Conservation (phyloP, 352 stramenopile genomes). For the Globisporangium lucens region DNA sequence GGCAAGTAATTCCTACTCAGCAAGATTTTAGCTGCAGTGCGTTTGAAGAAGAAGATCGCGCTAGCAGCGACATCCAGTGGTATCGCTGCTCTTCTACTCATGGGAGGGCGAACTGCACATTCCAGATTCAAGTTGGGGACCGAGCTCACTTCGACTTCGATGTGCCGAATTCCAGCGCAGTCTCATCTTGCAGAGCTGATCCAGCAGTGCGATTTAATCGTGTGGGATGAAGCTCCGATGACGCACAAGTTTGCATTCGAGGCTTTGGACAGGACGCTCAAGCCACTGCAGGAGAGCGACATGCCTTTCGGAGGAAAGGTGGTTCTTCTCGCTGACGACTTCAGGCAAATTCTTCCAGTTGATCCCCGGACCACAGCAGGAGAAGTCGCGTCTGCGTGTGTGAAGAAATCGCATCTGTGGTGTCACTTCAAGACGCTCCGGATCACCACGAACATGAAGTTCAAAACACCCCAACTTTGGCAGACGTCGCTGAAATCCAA, state of each 20-base stretch:
- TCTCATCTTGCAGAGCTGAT: neutral
- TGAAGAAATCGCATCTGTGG: neutral
- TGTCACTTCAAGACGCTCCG: neutral
- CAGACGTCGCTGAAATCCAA: neutral
- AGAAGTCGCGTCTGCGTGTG: neutral
- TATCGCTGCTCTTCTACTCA: constrained; percentile 30
- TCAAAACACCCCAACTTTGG: neutral
- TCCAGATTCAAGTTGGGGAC: neutral
- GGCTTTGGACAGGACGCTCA: neutral
- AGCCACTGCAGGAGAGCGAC: neutral
- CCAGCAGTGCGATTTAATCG: neutral
- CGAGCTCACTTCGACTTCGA: neutral
- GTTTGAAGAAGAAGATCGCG: neutral
- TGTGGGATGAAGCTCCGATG: neutral
- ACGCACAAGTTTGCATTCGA: neutral
- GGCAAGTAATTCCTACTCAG: neutral
- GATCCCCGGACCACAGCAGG: neutral
- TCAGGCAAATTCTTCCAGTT: neutral
- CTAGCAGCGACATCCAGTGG: constrained; percentile 16
- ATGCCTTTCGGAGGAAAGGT: neutral
- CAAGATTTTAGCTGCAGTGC: neutral
- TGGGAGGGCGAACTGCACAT: neutral
- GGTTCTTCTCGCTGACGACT: neutral
- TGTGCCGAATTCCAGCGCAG: neutral
- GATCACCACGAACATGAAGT: neutral